phyloP scores from a whole-genome alignment of 805 yeast species.

The Candida tibetensis region DNA sequence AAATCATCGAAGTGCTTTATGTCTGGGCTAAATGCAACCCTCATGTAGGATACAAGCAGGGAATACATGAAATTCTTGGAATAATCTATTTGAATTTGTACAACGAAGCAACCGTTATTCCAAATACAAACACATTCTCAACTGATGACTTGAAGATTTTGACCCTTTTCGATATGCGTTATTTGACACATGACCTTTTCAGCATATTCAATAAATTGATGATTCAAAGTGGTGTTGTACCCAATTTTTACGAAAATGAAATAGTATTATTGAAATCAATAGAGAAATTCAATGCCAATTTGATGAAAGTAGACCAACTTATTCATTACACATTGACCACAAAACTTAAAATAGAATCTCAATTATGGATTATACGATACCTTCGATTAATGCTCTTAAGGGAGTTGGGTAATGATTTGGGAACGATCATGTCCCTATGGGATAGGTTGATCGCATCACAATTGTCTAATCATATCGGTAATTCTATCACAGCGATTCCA shows the following conservation, averaged over 20 bases:
- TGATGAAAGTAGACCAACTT: slow-evolving; percentile 50
- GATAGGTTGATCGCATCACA: slow-evolving; percentile 42
- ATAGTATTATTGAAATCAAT: slow-evolving; percentile 42
- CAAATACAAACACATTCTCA: slow-evolving; percentile 14
- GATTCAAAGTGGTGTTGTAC: slow-evolving; percentile 38
- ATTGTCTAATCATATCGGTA: slow-evolving; percentile 4
- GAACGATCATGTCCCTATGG: slow-evolving; percentile 42
- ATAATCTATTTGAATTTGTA: slow-evolving; percentile 41
- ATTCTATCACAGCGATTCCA: slow-evolving; percentile 24
- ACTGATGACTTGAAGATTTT: slow-evolving; percentile 33
- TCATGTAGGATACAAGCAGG: slow-evolving; percentile 46
- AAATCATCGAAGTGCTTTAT: slow-evolving; percentile 43
- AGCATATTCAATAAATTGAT: slow-evolving; percentile 42
- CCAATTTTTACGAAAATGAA: slow-evolving; percentile 37
- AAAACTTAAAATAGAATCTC: slow-evolving; percentile 46
- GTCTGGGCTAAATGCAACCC: slow-evolving; percentile 51
- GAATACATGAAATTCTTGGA: slow-evolving; percentile 54
- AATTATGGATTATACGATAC: slow-evolving; percentile 55
- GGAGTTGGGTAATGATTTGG: slow-evolving; percentile 43
- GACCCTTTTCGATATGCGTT: slow-evolving; percentile 37
- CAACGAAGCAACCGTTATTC: slow-evolving; percentile 29
- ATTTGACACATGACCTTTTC: slow-evolving; percentile 43
- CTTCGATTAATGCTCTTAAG: slow-evolving; percentile 45
- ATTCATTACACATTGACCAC: slow-evolving; percentile 44
- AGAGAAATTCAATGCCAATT: slow-evolving; percentile 44